Percentiles rank a stretch among this genome's conserved stretches.
phyloP scores from a whole-genome alignment of 352 stramenopile species.

The Pythium folliculosum region DNA sequence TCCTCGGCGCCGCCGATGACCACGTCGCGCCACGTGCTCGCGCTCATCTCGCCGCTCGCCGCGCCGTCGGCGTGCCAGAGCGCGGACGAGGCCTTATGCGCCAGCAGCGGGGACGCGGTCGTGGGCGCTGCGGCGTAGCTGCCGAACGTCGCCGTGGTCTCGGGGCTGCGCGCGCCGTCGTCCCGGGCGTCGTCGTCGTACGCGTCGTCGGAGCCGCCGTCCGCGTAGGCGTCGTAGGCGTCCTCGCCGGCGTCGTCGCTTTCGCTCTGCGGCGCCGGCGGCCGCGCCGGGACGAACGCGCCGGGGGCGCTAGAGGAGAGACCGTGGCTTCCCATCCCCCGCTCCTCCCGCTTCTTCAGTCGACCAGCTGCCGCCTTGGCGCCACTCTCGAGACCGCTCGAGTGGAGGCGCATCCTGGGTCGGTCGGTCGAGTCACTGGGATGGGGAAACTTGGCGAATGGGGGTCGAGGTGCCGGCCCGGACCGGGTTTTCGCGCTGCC shows the following conservation, averaged over 20 bases:
- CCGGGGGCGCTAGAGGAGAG: not conserved
- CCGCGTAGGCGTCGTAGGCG: constrained; percentile 1
- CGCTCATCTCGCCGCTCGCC: constrained; percentile 22
- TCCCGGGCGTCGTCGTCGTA: not conserved
- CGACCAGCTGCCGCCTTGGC: constrained; percentile 10
- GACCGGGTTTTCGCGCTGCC: constrained; percentile 9
- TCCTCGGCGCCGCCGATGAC: constrained; percentile 15
- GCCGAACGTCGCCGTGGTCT: constrained; percentile 7
- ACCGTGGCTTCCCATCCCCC: constrained; percentile 20
- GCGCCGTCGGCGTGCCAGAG: constrained; percentile 14
- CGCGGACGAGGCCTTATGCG: constrained; percentile 15
- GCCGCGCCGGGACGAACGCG: not conserved
- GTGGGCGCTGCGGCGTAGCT: constrained; percentile 4
- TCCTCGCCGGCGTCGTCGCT: not conserved
- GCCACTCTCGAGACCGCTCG: constrained; percentile 21
- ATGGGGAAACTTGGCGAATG: constrained; percentile 32
- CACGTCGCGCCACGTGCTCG: constrained; percentile 25
- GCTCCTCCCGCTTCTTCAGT: constrained; percentile 34
- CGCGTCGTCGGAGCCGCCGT: constrained; percentile 6
- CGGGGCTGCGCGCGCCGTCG: constrained; percentile 14
- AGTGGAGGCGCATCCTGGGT: constrained; percentile 16
- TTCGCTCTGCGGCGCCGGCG: not conserved
- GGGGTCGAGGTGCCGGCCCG: constrained; percentile 3
- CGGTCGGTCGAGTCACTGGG: constrained; percentile 7
- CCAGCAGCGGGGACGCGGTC: constrained; percentile 5